Evolutionary conservation across 1,284 basidiomycete species (phyloP).

Genomic region (Ganoderma multipileum): DNA sequence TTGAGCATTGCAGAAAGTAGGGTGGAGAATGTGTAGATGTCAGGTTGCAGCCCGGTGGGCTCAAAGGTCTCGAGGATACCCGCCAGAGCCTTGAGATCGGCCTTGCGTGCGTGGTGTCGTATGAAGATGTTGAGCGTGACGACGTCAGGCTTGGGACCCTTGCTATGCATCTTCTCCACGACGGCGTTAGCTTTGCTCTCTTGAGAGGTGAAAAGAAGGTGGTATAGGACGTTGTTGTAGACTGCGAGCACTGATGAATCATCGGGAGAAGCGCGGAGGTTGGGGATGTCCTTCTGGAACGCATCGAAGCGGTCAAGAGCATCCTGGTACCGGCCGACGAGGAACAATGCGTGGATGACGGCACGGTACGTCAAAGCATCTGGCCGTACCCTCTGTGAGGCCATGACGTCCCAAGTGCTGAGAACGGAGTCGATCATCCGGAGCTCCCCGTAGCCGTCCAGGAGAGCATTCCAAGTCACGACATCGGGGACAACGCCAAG

Average conservation of each 20-base stretch:
- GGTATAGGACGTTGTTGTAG: slow-evolving; percentile 71
- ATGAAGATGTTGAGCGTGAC: slow-evolving; percentile 84
- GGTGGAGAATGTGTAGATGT: slow-evolving; percentile 83
- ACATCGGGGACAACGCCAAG: slow-evolving; percentile 56
- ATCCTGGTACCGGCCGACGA: slow-evolving; percentile 49
- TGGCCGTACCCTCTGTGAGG: slow-evolving; percentile 54
- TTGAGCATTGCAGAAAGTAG: slow-evolving; percentile 78
- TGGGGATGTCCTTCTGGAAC: slow-evolving; percentile 46
- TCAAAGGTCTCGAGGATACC: slow-evolving; percentile 62
- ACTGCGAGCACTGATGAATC: slow-evolving; percentile 45
- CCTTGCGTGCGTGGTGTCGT: slow-evolving; percentile 63
- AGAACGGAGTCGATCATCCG: slow-evolving; percentile 55
- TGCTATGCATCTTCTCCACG: slow-evolving; percentile 53
- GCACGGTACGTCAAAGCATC: slow-evolving; percentile 65
- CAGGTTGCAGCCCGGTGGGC: slow-evolving; percentile 61
- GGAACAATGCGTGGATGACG: slow-evolving; percentile 62
- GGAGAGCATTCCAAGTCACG: slow-evolving; percentile 67
- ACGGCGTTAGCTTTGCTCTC: slow-evolving; percentile 53
- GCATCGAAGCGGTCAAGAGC: slow-evolving; percentile 58
- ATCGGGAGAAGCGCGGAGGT: not conserved
- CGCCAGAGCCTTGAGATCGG: slow-evolving; percentile 67
- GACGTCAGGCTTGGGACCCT: slow-evolving; percentile 69
- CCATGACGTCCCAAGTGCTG: slow-evolving; percentile 68
- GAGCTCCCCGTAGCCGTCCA: slow-evolving; percentile 63
- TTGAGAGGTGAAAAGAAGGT: slow-evolving; percentile 55